These are phyloP conservation scores for Tulasnella sp. DNA, from an alignment of 768 basidiomycete species.

Conservation along the genomic window DNA sequence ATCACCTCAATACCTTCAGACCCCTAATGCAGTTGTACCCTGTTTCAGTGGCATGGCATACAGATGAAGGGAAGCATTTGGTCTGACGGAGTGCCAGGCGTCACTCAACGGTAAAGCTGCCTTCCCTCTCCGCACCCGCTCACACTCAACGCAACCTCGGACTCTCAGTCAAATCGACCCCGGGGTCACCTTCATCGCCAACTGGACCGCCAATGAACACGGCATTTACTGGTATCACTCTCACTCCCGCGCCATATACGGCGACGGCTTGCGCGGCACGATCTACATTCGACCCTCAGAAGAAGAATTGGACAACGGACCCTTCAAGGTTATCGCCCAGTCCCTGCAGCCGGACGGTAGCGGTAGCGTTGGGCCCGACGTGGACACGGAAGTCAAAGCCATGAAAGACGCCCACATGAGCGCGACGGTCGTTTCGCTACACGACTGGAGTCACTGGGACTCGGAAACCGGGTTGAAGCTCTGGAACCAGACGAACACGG, in stretches of 20 bases:
- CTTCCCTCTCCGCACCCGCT: neutral
- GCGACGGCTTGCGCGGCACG: constrained; percentile 17
- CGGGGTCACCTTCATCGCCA: constrained; percentile 12
- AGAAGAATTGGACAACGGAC: neutral
- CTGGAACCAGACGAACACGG: constrained; percentile 15
- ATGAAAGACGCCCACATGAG: constrained; percentile 14
- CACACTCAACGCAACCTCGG: neutral
- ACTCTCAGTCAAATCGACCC: constrained; percentile 10
- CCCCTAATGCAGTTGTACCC: neutral
- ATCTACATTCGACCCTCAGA: neutral
- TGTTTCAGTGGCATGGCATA: constrained; percentile 19
- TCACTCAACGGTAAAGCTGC: constrained; percentile 3
- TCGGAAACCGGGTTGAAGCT: neutral
- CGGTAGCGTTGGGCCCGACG: neutral
- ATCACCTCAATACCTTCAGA: neutral
- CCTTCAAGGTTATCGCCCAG: neutral
- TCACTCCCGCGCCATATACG: constrained; percentile 20
- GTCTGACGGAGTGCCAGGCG: constrained; percentile 25
- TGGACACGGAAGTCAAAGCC: neutral
- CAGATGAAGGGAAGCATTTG: constrained; percentile 6
- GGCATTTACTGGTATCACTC: constrained; percentile 20
- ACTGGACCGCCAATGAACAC: constrained; percentile 16
- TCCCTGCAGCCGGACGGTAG: neutral
- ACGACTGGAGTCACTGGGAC: constrained; percentile 20
- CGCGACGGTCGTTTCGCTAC: neutral